Base-by-base conservation (phyloP, 1,284 basidiomycete species). In the Inonotus obliquus region DNA sequence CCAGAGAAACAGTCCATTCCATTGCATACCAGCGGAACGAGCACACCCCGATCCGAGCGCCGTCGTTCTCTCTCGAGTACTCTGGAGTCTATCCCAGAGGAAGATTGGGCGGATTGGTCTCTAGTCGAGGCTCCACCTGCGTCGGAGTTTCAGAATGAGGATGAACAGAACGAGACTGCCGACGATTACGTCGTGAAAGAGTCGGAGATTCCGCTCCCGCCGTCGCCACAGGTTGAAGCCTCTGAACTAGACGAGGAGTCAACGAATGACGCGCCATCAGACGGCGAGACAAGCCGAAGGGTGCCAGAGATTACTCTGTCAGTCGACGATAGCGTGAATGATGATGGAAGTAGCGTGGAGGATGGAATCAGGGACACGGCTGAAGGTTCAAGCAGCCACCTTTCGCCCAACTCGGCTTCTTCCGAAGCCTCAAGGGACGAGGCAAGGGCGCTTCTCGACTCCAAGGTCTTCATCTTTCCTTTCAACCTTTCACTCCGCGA, bases 51-150 rank as follows among this genome's bases (percentile, higher is more conserved):
- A 3, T 41, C 37, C 39, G 52, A 32, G 11, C 53, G 37, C 4
- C 41, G 44, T 17, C 61, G 44, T 11, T 35, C 44, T 17, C 49
- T 49, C n/a, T 63, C 61, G 7, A 37, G 41, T 10, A 63, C 61
- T 2, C 57, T 63, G 2, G 61, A 45, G 21, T 59, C 57, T 7
- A 63, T 63, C 17, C 57, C 61, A 2, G 60, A 61, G 38, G 61
- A 63, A 49, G 60, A 57, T 35, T 48, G 23, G 37, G 60, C 54
- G 23, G 60, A 63, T 29, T 63, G 61, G 57, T 37, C 45, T 23
- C 4, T 63, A 7, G 27, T 59, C 51, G 61, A 63, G 14, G 51
- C 52, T 11, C 41, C 52, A 25, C 27, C 41, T 27, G n/a, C 19
- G 45, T 47, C 60, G 14, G 27, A 47, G 44, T 54, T 49, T 32